Percentiles rank a stretch among this genome's conserved stretches.
Conservation (phyloP, 2,329 filamentous ascomycete species). For the Trichoderma koningiopsis region DNA sequence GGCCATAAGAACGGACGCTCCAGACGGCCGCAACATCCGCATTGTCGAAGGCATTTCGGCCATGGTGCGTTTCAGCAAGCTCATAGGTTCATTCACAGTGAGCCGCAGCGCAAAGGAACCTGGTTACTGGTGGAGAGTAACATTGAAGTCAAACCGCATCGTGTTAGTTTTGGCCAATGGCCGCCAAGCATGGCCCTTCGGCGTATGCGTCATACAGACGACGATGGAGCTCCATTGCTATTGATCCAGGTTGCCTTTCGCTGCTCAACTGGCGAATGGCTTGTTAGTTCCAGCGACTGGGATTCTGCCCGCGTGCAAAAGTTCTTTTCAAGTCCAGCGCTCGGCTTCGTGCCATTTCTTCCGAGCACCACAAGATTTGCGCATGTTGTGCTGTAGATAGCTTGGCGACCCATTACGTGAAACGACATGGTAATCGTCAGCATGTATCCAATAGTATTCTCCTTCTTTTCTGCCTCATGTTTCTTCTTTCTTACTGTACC, state of each 20-base stretch:
- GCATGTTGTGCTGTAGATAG: not conserved
- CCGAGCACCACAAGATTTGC: not conserved
- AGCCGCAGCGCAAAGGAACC: not conserved
- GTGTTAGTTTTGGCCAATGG: not conserved
- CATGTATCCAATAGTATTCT: not conserved
- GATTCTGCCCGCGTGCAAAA: slow-evolving; percentile 6
- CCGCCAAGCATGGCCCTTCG: not conserved
- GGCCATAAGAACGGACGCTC: not conserved
- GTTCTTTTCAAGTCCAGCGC: not conserved
- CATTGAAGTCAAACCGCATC: not conserved
- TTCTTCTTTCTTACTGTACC: not conserved
- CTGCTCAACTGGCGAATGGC: not conserved
- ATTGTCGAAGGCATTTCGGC: not conserved
- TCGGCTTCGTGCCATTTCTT: not conserved
- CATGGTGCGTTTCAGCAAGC: not conserved
- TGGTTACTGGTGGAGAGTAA: not conserved
- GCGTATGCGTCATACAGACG: not conserved
- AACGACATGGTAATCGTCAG: not conserved
- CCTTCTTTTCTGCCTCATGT: not conserved
- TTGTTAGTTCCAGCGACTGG: not conserved
- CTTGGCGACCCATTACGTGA: not conserved
- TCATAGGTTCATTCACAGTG: not conserved
- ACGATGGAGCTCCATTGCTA: not conserved
- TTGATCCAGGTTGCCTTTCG: not conserved
- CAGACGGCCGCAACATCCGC: not conserved